These are phyloP conservation scores for Saturnispora saitoi DNA, from an alignment of 805 yeast genomes.

Conservation along the genomic window DNA sequence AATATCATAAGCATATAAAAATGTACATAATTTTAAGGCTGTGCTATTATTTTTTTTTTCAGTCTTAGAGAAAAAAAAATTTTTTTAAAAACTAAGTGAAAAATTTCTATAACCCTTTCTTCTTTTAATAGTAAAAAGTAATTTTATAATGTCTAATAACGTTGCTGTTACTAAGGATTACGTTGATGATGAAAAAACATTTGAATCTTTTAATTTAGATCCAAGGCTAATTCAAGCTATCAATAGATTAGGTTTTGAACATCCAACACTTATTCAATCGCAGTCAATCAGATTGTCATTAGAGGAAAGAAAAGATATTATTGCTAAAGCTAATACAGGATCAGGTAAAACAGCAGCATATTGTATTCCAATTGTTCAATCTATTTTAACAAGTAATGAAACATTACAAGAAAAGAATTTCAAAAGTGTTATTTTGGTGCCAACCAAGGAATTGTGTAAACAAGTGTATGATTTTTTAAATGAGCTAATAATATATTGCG, in stretches of 20 bases:
- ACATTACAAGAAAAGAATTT: slow-evolving; percentile 23
- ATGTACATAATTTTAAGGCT: background rate
- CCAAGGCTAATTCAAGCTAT: slow-evolving; percentile 79
- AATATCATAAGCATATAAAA: background rate
- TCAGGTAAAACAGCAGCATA: slow-evolving; percentile 95
- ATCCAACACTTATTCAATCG: slow-evolving; percentile 87
- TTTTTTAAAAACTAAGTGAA: background rate
- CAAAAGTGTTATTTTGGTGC: slow-evolving; percentile 72
- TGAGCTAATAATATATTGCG: slow-evolving; percentile 62
- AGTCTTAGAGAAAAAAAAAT: background rate
- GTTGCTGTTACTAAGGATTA: slow-evolving; percentile 58
- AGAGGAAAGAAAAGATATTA: slow-evolving; percentile 82
- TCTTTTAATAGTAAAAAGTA: background rate
- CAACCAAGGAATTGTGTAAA: slow-evolving; percentile 83
- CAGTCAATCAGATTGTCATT: slow-evolving; percentile 88
- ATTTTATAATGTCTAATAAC: slow-evolving; percentile 15
- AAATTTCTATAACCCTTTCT: background rate
- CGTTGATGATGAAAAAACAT: slow-evolving; percentile 59
- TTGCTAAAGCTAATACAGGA: slow-evolving; percentile 92
- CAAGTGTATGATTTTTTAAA: slow-evolving; percentile 72
- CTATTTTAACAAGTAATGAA: slow-evolving; percentile 42
- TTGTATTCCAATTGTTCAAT: slow-evolving; percentile 76
- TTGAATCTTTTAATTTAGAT: slow-evolving; percentile 75
- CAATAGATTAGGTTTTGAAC: slow-evolving; percentile 65
- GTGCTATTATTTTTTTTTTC: background rate